phyloP scores from a whole-genome alignment of 164 flowering plant genomes.

The Platanus orientalis region DNA sequence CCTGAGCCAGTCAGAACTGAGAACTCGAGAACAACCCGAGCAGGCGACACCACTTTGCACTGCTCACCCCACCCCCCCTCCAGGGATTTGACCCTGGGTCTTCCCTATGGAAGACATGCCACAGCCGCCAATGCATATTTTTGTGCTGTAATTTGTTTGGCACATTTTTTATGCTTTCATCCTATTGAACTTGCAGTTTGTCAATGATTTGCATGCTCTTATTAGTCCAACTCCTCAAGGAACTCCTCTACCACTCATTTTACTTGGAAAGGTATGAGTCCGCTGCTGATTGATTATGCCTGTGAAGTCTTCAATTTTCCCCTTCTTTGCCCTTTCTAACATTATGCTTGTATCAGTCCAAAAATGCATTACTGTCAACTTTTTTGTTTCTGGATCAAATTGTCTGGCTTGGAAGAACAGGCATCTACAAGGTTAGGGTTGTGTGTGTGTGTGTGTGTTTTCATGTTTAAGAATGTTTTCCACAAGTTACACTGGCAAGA shows the following conservation, averaged over 20 bases:
- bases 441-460: background rate
- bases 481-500: background rate
- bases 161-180: background rate
- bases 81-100: background rate
- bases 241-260: slow-evolving; percentile 85
- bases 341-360: slow-evolving; percentile 56
- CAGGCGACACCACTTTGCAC: no score
- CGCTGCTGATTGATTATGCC: slow-evolving; percentile 3
- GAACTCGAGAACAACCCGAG: no score
- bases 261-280: slow-evolving; percentile 79
- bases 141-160: background rate
- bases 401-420: slow-evolving; percentile 94
- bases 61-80: no score
- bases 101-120: no score
- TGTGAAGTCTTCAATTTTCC: background rate
- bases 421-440: slow-evolving; percentile 75
- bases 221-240: slow-evolving; percentile 88
- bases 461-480: background rate
- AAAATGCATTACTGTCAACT: slow-evolving; percentile 87
- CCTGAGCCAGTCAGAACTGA: no score
- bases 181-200: slow-evolving; percentile 59
- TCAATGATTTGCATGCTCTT: slow-evolving; percentile 89
- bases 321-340: background rate
- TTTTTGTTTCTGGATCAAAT: slow-evolving; percentile 97
- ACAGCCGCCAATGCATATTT: no score